A percentile compares a stretch with the other conserved stretches of the same genome.
These are phyloP conservation scores for Solanum hybrid DNA, from an alignment of 305 asterid species.

Conservation along the genomic window DNA sequence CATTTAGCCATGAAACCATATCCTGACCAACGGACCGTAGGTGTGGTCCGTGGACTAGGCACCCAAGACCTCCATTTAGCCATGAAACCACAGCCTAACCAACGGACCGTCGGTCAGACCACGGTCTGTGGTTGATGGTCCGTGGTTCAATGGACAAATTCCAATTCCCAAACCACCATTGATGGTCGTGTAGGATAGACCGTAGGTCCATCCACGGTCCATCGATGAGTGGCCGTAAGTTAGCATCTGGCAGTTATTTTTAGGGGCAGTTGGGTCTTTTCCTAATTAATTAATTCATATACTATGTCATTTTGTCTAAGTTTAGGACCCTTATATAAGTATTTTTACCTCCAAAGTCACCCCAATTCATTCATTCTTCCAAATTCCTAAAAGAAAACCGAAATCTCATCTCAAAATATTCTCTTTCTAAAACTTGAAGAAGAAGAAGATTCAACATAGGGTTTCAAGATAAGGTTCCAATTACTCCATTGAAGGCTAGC, in stretches of 20 bases:
- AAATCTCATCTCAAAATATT: no score
- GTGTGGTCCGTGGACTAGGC: not conserved
- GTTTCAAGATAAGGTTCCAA: no score
- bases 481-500: no score
- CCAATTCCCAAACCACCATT: not conserved
- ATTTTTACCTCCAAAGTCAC: no score
- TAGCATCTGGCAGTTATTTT: not conserved
- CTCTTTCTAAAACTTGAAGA: no score
- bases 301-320: no score
- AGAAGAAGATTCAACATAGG: no score
- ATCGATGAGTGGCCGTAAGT: not conserved
- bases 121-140: not conserved
- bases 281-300: no score
- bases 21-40: not conserved
- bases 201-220: not conserved
- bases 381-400: no score
- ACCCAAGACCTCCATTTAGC: not conserved
- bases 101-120: not conserved
- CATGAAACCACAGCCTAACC: not conserved
- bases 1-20: no score
- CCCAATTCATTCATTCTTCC: no score
- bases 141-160: not conserved
- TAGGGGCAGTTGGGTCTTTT: not conserved
- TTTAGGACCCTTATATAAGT: no score
- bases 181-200: not conserved